These are phyloP conservation scores for Cystobasidium slooffiae DNA, from an alignment of 1,284 basidiomycete genomes.

Conservation along the genomic window DNA sequence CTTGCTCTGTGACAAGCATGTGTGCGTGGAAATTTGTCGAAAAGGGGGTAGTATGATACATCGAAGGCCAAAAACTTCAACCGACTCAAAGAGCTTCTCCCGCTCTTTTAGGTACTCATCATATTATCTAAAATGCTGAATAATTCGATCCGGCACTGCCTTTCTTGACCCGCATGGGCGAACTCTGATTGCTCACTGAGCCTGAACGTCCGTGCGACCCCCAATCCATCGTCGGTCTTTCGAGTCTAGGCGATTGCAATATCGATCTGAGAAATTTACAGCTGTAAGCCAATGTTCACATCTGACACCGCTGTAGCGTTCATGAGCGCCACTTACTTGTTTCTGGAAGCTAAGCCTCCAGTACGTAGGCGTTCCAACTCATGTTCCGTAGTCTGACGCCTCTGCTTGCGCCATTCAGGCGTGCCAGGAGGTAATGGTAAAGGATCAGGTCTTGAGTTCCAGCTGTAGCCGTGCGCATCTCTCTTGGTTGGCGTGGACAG, in stretches of 20 bases:
- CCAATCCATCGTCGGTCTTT: slow-evolving; percentile 1
- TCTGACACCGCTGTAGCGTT: too few species aligned
- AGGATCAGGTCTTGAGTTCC: slow-evolving; percentile 19
- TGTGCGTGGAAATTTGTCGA: too few species aligned
- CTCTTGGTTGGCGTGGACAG: slow-evolving; percentile 27
- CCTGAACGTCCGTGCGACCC: background rate
- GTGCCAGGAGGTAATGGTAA: slow-evolving; percentile 36
- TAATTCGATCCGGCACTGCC: slow-evolving; percentile 6
- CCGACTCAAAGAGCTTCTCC: background rate
- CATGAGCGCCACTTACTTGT: too few species aligned
- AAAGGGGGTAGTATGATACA: too few species aligned
- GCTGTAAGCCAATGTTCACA: background rate
- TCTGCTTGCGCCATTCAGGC: slow-evolving; percentile 43
- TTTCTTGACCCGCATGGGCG: background rate
- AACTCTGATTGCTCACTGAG: background rate
- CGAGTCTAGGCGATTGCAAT: slow-evolving; percentile 15
- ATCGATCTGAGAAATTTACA: background rate
- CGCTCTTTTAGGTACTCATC: background rate
- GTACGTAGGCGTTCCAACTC: slow-evolving; percentile 46
- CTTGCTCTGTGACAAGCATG: too few species aligned
- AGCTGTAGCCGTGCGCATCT: slow-evolving; percentile 9
- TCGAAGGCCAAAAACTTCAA: too few species aligned
- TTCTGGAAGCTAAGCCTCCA: slow-evolving; percentile 19
- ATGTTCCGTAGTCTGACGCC: slow-evolving; percentile 49
- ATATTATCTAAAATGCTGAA: background rate